phyloP scores from a whole-genome alignment of 495 filamentous ascomycete species.

The Talaromyces stipitatus region DNA sequence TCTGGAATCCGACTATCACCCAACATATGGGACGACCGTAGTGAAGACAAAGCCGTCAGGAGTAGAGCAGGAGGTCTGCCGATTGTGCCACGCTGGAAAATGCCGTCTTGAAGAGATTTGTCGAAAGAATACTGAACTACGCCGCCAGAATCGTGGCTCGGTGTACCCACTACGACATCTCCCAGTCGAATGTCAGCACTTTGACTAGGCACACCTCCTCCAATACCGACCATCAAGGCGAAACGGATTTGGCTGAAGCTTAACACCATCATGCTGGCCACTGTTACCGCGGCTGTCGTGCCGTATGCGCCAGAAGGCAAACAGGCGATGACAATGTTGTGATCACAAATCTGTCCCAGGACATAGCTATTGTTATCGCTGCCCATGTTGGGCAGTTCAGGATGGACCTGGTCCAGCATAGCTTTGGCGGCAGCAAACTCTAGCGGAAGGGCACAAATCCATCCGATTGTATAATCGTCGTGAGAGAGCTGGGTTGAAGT shows the following conservation, averaged over 20 bases:
- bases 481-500: too few relatives aligned
- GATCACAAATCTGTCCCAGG: slow-evolving; percentile 25
- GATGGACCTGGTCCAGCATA: slow-evolving; percentile 34
- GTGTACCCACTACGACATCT: not conserved
- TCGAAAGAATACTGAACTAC: not conserved
- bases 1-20: too few relatives aligned
- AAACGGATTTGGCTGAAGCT: not conserved
- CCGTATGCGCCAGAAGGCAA: slow-evolving; percentile 17
- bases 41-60: too few relatives aligned
- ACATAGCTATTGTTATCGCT: slow-evolving; percentile 29
- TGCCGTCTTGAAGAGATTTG: not conserved
- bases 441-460: slow-evolving; percentile 36
- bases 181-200: not conserved
- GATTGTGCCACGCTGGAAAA: too few relatives aligned
- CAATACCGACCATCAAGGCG: not conserved
- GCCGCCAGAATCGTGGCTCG: not conserved
- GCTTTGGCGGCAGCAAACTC: slow-evolving; percentile 34
- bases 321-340: slow-evolving; percentile 23
- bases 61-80: too few relatives aligned
- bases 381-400: not conserved
- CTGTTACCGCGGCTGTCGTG: not conserved
- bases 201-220: not conserved
- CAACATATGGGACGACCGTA: too few relatives aligned
- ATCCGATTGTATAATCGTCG: slow-evolving; percentile 33
- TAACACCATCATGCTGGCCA: not conserved